phyloP scores from a whole-genome alignment of 306 rosid species.

The Potentilla sterilis region DNA sequence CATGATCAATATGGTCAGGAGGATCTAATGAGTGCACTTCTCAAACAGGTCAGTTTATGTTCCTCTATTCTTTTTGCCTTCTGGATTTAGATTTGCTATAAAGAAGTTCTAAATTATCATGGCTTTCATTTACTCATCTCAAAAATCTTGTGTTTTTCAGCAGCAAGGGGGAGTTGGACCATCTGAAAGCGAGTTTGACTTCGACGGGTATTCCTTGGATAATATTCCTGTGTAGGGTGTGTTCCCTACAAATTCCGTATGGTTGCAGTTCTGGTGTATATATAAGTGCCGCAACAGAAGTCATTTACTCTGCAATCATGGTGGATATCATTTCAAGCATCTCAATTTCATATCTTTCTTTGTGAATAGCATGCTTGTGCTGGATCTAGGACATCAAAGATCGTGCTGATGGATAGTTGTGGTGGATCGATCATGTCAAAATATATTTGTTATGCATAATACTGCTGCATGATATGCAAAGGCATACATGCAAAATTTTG shows the following conservation, averaged over 20 bases:
- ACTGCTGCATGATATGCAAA: conserved; percentile 48
- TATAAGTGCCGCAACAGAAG: conserved; percentile 53
- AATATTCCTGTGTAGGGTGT: conserved; percentile 71
- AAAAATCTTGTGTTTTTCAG: conserved; percentile 21
- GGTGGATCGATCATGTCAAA: conserved; percentile 34
- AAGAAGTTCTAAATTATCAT: background rate
- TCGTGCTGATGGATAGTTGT: conserved; percentile 16
- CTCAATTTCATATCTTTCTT: conserved; percentile 27
- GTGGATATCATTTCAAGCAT: conserved; percentile 26
- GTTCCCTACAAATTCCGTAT: conserved; percentile 25
- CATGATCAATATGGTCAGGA: conserved; percentile 82
- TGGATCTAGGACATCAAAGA: conserved; percentile 36
- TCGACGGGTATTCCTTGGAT: conserved; percentile 82
- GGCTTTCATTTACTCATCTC: background rate
- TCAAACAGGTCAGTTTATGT: conserved; percentile 69
- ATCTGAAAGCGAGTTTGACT: conserved; percentile 72
- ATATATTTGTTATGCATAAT: conserved; percentile 10
- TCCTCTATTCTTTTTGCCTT: conserved; percentile 10
- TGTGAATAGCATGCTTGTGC: conserved; percentile 39
- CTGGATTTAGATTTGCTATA: background rate
- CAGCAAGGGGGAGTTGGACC: conserved; percentile 79
- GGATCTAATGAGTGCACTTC: conserved; percentile 89
- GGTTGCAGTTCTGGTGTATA: conserved; percentile 60
- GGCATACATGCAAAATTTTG: conserved; percentile 58
- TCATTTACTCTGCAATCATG: conserved; percentile 44